Base-by-base conservation (phyloP, 176 grass and related monocot species). In the Cenchrus fungigraminus region DNA sequence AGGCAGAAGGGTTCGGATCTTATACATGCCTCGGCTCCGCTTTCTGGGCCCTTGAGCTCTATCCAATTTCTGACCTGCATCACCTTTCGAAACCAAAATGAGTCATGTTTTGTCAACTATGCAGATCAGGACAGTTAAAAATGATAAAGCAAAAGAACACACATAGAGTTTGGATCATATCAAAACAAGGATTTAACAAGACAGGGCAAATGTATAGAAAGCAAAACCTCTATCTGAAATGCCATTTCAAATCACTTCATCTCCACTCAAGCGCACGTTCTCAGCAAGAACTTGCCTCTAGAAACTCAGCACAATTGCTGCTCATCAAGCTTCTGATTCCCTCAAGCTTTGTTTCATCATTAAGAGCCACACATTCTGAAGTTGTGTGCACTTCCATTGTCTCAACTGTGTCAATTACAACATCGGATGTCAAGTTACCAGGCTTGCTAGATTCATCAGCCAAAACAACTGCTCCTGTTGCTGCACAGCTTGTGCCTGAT, bases 21-120 rank as follows among this genome's bases (percentile, higher is more conserved):
- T 69, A 79, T 29, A 70, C 89, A 46, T 98, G 89, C 95, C 95
- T 93, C 54, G 76, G 37, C 45, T 45, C 67, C 43, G 57, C 45
- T 82, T 86, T 85, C 71, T 80, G 77, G 28, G 77, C 63, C 83
- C 20, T 84, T 6, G 20, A 73, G 31, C 12, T 63, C 80, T 11
- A 73, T 93, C 89, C 15, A 65, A 82, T 67, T 58, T 70, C 63
- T 61, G 76, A 89, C 92, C 88, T 86, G 86, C 87, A 84, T 78
- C 87, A 90, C 86, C 85, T 89, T 93, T 86, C 6, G 51, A 79
- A 63, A 79, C 79, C 79, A 91, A 73, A 73, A 73, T 87, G 87
- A 75, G 87, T 79, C 65, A 77, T 62, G 62, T 51, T 78, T 88
- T 42, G 56, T 66, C 32, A 8, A 56, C 80, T 91, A 88, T 79